phyloP scores from a whole-genome alignment of 176 grass and related monocot species.

The Zoysia pacifica region DNA sequence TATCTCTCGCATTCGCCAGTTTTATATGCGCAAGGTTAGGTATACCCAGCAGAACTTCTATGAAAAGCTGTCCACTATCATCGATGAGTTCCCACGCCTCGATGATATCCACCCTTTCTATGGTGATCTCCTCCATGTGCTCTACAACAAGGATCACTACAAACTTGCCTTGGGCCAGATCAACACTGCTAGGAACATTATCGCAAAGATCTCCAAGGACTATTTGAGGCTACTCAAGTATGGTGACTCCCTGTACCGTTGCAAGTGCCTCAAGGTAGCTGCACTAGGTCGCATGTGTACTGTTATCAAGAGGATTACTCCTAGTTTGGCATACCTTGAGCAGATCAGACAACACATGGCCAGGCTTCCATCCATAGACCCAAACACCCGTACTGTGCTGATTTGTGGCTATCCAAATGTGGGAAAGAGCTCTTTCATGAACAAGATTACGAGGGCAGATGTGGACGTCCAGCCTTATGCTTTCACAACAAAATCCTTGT shows the following conservation, averaged over 20 bases:
- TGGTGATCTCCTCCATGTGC: slow-evolving; percentile 70
- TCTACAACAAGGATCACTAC: slow-evolving; percentile 89
- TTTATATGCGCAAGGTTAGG: slow-evolving; percentile 79
- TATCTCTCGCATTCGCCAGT: slow-evolving; percentile 63
- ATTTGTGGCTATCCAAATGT: slow-evolving; percentile 68
- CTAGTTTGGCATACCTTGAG: slow-evolving; percentile 81
- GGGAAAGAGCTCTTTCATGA: slow-evolving; percentile 69
- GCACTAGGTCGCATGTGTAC: slow-evolving; percentile 69
- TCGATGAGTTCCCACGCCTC: slow-evolving; percentile 68
- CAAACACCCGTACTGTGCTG: slow-evolving; percentile 63
- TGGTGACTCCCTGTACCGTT: slow-evolving; percentile 65
- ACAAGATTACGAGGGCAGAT: slow-evolving; percentile 79
- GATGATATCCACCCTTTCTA: slow-evolving; percentile 79
- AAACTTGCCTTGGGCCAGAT: slow-evolving; percentile 81
- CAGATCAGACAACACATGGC: slow-evolving; percentile 76
- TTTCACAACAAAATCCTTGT: slow-evolving; percentile 59
- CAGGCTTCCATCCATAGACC: slow-evolving; percentile 74
- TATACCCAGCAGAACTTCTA: slow-evolving; percentile 79
- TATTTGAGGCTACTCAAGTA: slow-evolving; percentile 75
- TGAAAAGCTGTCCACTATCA: slow-evolving; percentile 68
- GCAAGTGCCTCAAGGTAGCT: slow-evolving; percentile 77
- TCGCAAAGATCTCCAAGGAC: slow-evolving; percentile 74
- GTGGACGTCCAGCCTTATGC: slow-evolving; percentile 75
- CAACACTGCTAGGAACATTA: slow-evolving; percentile 70
- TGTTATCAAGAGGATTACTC: slow-evolving; percentile 66